phyloP scores from a whole-genome alignment of 805 yeast genomes.

The Candida sonorensis region DNA sequence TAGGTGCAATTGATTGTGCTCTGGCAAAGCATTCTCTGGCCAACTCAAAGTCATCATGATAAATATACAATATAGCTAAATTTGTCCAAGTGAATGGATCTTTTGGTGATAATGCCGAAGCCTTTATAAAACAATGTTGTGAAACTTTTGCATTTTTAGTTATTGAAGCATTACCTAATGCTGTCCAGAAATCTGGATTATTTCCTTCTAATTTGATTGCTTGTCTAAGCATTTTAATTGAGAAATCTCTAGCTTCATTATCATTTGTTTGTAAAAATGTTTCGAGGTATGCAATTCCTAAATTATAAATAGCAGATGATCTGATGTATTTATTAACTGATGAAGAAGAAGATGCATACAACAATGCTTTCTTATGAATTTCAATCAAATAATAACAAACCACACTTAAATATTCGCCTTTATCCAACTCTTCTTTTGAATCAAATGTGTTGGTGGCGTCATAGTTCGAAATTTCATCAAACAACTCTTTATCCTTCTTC shows the following conservation, averaged over 20 bases:
- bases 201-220: slow-evolving; percentile 68
- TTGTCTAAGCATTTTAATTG: slow-evolving; percentile 53
- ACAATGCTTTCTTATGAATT: slow-evolving; percentile 39
- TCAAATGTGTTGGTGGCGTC: slow-evolving; percentile 20
- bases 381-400: slow-evolving; percentile 32
- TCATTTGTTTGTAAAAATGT: slow-evolving; percentile 29
- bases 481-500: too few relatives aligned
- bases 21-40: slow-evolving; percentile 68
- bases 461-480: not conserved
- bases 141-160: slow-evolving; percentile 61
- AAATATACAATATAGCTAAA: slow-evolving; percentile 69
- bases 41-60: slow-evolving; percentile 59
- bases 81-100: slow-evolving; percentile 74
- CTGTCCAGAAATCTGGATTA: slow-evolving; percentile 72
- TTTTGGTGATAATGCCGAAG: slow-evolving; percentile 60
- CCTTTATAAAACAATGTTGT: slow-evolving; percentile 90
- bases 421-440: slow-evolving; percentile 11
- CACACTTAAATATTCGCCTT: slow-evolving; percentile 1
- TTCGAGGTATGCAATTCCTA: slow-evolving; percentile 59
- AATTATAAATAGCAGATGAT: slow-evolving; percentile 55
- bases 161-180: slow-evolving; percentile 71
- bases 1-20: slow-evolving; percentile 80
- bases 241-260: slow-evolving; percentile 33
- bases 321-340: slow-evolving; percentile 41
- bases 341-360: slow-evolving; percentile 22